Conservation (phyloP, 371 early-diverging fungal genomes). For the Apophysomyces trapeziformis region DNA sequence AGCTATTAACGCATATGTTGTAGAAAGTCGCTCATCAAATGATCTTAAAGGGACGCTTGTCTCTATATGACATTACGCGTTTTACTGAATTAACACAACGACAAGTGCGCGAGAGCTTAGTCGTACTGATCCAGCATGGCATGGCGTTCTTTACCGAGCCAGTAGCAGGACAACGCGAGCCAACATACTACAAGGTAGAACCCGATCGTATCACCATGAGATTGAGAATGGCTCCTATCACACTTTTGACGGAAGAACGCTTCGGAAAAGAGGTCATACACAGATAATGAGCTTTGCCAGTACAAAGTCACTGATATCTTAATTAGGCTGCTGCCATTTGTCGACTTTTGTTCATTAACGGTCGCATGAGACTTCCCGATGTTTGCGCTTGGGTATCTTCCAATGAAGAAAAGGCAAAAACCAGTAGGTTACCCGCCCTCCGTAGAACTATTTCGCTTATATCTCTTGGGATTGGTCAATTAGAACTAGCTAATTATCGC, state of each 20-base stretch:
- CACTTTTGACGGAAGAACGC: conserved; percentile 60
- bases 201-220: conserved; percentile 61
- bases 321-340: conserved; percentile 35
- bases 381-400: conserved; percentile 33
- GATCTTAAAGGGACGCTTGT: conserved; percentile 48
- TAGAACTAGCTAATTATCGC: conserved; percentile 42
- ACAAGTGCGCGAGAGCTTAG: conserved; percentile 45
- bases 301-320: neutral
- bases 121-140: conserved; percentile 50
- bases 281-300: neutral
- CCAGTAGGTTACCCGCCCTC: conserved; percentile 29
- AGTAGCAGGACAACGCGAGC: conserved; percentile 60
- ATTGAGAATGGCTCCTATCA: conserved; percentile 68
- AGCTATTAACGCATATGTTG: conserved; percentile 2
- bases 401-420: conserved; percentile 28
- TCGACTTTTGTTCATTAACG: conserved; percentile 37
- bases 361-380: conserved; percentile 37
- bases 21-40: conserved; percentile 47
- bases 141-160: conserved; percentile 48
- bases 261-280: conserved; percentile 66
- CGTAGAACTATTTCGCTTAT: conserved; percentile 9
- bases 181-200: conserved; percentile 71
- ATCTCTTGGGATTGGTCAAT: neutral
- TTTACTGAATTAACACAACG: conserved; percentile 38
- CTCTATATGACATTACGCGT: conserved; percentile 44